These are phyloP conservation scores for Phytophthora colocasiae DNA, from an alignment of 352 stramenopile species.

Conservation along the genomic window DNA sequence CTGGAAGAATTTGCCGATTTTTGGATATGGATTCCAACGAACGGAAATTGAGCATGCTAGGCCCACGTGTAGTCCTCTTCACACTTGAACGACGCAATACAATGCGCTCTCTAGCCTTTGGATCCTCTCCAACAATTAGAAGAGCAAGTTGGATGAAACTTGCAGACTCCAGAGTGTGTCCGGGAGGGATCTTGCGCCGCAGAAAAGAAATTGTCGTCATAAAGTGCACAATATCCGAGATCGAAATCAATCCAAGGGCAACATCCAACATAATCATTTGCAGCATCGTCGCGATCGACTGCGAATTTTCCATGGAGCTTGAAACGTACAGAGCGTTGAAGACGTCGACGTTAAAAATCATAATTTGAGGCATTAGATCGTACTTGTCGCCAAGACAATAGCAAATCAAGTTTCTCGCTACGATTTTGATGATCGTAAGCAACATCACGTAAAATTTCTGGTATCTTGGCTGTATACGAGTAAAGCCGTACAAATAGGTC, in stretches of 20 bases:
- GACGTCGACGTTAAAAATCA: background rate
- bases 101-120: background rate
- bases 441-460: background rate
- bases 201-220: background rate
- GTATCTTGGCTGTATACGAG: background rate
- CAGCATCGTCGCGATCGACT: background rate
- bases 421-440: background rate
- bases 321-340: background rate
- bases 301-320: background rate
- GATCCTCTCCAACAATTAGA: background rate
- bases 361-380: background rate
- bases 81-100: background rate
- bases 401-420: background rate
- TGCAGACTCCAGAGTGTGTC: background rate
- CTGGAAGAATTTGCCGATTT: background rate
- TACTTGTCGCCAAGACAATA: background rate
- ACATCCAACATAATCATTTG: background rate
- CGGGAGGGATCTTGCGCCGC: background rate
- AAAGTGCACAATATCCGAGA: background rate
- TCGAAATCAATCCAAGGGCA: background rate
- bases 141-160: background rate
- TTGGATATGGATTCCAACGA: background rate
- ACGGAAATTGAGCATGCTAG: background rate
- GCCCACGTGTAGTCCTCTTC: background rate
- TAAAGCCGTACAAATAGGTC: background rate